Evolutionary conservation across 2,329 filamentous ascomycete genomes (phyloP).

Genomic region (Monilinia fructicola): DNA sequence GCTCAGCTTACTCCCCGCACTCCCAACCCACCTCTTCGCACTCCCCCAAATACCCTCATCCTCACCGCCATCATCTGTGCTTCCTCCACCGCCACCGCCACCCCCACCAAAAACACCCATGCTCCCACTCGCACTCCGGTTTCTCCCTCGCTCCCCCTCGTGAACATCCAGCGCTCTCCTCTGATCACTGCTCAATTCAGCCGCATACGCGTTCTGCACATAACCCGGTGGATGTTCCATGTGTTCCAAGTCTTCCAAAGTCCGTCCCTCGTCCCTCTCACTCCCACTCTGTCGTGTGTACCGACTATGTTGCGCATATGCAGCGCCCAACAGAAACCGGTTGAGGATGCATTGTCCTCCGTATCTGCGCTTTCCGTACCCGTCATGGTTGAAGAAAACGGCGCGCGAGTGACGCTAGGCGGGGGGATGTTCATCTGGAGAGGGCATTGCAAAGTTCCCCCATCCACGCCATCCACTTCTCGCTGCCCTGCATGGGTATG

Average conservation of each 20-base stretch:
- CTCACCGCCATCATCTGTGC: not conserved
- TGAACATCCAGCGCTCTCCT: constrained; percentile 34
- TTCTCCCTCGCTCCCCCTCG: constrained; percentile 2
- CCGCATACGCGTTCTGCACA: constrained; percentile 54
- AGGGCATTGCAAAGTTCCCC: constrained; percentile 30
- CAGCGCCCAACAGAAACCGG: constrained; percentile 14
- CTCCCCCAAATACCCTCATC: constrained; percentile 51
- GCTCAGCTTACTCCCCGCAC: constrained; percentile 57
- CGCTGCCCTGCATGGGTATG: not conserved
- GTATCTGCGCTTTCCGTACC: not conserved
- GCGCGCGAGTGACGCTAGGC: constrained; percentile 40
- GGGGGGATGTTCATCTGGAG: constrained; percentile 41
- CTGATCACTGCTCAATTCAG: constrained; percentile 52
- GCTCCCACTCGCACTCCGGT: constrained; percentile 41
- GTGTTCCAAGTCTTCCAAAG: constrained; percentile 40
- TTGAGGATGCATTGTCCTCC: constrained; percentile 9
- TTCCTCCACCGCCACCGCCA: not conserved
- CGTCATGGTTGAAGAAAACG: constrained; percentile 49
- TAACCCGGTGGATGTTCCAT: constrained; percentile 49
- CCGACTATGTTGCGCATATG: not conserved
- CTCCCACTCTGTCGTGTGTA: too few relatives aligned
- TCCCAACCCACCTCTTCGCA: constrained; percentile 58
- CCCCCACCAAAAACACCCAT: constrained; percentile 2
- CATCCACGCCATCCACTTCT: not conserved
- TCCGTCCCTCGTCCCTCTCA: not conserved